Base-by-base conservation (phyloP, 805 yeast species). In the Candida nonsorbophila region DNA sequence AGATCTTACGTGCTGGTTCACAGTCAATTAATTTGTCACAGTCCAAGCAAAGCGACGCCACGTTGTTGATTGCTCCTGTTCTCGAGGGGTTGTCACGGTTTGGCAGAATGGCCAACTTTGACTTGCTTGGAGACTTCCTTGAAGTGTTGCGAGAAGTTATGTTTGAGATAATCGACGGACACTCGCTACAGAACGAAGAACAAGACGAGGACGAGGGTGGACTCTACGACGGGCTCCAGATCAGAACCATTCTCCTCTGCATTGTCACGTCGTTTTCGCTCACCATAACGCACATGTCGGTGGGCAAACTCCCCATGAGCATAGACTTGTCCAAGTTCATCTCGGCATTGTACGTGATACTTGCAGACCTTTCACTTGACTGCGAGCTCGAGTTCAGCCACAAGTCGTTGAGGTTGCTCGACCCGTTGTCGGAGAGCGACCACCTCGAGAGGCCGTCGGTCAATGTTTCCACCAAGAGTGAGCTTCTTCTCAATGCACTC, bases 61-160 rank as follows among this genome's bases (percentile, higher is more conserved):
- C 41, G 16, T 33, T 35, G 9, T 62, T 92, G 30, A 77, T 86
- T 67, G 95, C 94, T 6, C 70, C 90, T 0, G 94, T 90, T 0
- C 64, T 92, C 31, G 97, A 92, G 59, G 97, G 97, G 3, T 60
- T 92, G 33, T 84, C 97, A 1, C 76, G 77, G 48, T 87, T 80
- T 50, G 95, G 97, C 2, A 92, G 82, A 46, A 79, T 88, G 78
- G 87, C 94, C 14, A 92, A 92, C 50, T 77, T 90, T 33, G 97
- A 92, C 41, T 65, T 92, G 25, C 70, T 92, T 42, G 97, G 97
- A 15, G 98, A 92, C 52, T 78, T 92, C 56, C 65, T 92, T 29
- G 94, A 82, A 50, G 95, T 88, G 6, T 68, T 92, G 53, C 70
- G 88, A 42, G 97, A 92, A 54, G 72, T 88, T 14, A 74, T 86